Evolutionary conservation across 768 basidiomycete species (phyloP).

Genomic region (Amylocystis lapponica): DNA sequence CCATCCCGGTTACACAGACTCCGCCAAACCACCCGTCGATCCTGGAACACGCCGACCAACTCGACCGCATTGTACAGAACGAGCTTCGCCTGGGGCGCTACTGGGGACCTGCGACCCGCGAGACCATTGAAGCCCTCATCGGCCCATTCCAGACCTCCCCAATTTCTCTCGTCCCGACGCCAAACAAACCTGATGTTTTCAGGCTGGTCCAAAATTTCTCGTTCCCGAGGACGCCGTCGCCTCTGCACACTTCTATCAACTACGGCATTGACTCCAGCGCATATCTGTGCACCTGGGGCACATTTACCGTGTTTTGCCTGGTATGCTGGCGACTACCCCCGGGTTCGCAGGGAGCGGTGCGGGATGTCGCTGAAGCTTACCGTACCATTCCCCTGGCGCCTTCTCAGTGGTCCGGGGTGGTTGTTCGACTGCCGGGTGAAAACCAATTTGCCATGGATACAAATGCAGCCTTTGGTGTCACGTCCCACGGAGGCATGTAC

Average conservation of each 20-base stretch:
- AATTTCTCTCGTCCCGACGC: constrained; percentile 24
- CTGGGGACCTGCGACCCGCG: constrained; percentile 3
- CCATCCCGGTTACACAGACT: no score
- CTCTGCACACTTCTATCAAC: constrained; percentile 21
- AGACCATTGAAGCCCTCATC: constrained; percentile 9
- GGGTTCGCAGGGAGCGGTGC: constrained; percentile 28
- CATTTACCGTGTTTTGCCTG: constrained; percentile 28
- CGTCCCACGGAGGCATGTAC: not conserved
- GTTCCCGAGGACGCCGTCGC: constrained; percentile 9
- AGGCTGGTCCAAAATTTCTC: constrained; percentile 27
- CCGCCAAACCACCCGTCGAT: no score
- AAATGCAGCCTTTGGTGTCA: constrained; percentile 1
- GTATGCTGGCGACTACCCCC: constrained; percentile 30
- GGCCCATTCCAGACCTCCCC: constrained; percentile 29
- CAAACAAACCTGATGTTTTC: constrained; percentile 17
- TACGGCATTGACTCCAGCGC: constrained; percentile 23
- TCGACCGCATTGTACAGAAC: no score
- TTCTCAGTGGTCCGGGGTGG: constrained; percentile 31
- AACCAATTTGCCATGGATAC: constrained; percentile 6
- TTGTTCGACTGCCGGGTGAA: constrained; percentile 13
- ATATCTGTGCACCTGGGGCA: constrained; percentile 41
- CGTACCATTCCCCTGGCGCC: constrained; percentile 25
- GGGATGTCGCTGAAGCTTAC: constrained; percentile 37
- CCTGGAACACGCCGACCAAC: no score
- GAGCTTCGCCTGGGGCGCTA: no score